Evolutionary conservation across 108 stramenopile genomes (phyloP).

Genomic region (Nitzschia putrida): DNA sequence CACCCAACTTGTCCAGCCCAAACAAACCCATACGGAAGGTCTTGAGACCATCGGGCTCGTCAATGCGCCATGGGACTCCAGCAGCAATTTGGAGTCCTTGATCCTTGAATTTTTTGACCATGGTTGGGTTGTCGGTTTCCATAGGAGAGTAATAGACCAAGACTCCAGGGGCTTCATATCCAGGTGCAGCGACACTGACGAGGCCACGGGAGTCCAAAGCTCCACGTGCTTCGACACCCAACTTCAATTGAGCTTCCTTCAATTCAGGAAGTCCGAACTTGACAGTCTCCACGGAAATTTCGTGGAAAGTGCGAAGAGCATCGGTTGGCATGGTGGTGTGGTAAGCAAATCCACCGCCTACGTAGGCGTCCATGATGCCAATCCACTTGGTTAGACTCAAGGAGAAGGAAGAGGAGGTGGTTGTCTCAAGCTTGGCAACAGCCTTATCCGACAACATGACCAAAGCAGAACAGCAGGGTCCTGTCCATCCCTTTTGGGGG

Average conservation of each 20-base stretch:
- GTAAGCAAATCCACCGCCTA: conserved; percentile 87
- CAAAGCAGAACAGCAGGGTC: conserved; percentile 85
- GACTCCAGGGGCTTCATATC: conserved; percentile 89
- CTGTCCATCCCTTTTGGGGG: conserved; percentile 95
- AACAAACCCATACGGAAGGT: conserved; percentile 92
- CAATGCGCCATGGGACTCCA: conserved; percentile 92
- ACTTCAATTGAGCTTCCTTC: conserved; percentile 69
- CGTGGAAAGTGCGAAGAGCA: conserved; percentile 84
- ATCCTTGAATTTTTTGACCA: conserved; percentile 87
- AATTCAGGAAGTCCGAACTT: conserved; percentile 81
- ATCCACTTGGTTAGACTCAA: conserved; percentile 85
- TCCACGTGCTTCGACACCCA: conserved; percentile 70
- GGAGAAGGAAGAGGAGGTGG: conserved; percentile 79
- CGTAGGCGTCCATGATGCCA: conserved; percentile 85
- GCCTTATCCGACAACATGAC: conserved; percentile 84
- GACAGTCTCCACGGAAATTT: conserved; percentile 84
- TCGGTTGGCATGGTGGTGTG: conserved; percentile 95
- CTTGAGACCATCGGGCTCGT: conserved; percentile 85
- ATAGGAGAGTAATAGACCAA: conserved; percentile 84
- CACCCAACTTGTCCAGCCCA: conserved; percentile 89
- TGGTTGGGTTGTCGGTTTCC: conserved; percentile 78
- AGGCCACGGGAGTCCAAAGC: conserved; percentile 70
- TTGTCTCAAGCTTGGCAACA: conserved; percentile 52
- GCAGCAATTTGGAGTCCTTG: conserved; percentile 91
- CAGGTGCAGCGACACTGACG: conserved; percentile 82